Conservation (phyloP, 202 grass and related monocot species). For the Carex arenaria region DNA sequence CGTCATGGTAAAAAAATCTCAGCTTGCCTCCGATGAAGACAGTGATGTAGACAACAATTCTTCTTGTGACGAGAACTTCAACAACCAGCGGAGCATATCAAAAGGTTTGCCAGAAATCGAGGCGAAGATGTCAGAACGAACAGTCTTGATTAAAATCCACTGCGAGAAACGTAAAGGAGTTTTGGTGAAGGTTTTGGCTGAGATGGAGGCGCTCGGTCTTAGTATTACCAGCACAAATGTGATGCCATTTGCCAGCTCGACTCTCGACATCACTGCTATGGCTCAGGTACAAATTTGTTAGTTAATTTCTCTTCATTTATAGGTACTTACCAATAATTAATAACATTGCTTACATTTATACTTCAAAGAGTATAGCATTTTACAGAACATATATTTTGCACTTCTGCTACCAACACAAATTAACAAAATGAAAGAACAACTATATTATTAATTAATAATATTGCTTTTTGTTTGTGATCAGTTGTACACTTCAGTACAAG, state of each 20-base stretch:
- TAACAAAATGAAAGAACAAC: background rate
- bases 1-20: slow-evolving; percentile 76
- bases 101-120: slow-evolving; percentile 69
- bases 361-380: background rate
- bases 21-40: slow-evolving; percentile 50
- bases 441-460: too few relatives aligned
- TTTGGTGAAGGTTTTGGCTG: slow-evolving; percentile 54
- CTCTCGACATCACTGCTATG: slow-evolving; percentile 86
- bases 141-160: slow-evolving; percentile 82
- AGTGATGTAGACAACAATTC: slow-evolving; percentile 31
- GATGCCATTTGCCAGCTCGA: slow-evolving; percentile 67
- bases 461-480: background rate
- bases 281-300: slow-evolving; percentile 44
- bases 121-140: slow-evolving; percentile 63
- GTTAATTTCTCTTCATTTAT: background rate
- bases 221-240: slow-evolving; percentile 80
- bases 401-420: background rate
- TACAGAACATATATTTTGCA: background rate
- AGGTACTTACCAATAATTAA: background rate
- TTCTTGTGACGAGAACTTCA: slow-evolving; percentile 64
- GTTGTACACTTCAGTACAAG: background rate
- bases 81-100: slow-evolving; percentile 8
- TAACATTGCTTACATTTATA: background rate
- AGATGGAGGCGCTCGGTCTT: slow-evolving; percentile 66
- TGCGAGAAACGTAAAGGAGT: slow-evolving; percentile 80